These are phyloP conservation scores for Jacaranda mimosifolia DNA, from an alignment of 257 asterid genomes.

Conservation along the genomic window DNA sequence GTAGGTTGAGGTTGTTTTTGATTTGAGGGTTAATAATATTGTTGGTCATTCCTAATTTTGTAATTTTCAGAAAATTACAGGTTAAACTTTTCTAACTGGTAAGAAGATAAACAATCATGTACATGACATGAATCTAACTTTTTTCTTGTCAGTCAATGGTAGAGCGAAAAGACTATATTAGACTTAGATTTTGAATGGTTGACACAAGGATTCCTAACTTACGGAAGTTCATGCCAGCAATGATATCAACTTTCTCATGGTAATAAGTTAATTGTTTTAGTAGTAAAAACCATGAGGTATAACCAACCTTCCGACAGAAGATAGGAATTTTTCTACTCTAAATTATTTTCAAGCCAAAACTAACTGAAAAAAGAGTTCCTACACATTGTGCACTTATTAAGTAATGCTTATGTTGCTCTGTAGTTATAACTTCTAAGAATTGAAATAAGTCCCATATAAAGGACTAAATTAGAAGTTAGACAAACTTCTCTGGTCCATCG, in stretches of 20 bases:
- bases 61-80: conserved; percentile 38
- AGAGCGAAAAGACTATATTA: conserved; percentile 26
- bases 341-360: neutral
- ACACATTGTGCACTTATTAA: neutral
- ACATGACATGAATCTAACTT: conserved; percentile 45
- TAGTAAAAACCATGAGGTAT: neutral
- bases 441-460: neutral
- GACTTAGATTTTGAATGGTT: conserved; percentile 20
- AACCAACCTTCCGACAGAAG: neutral
- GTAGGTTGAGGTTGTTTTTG: conserved; percentile 20
- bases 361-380: too few species aligned
- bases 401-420: too few species aligned
- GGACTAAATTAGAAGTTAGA: neutral
- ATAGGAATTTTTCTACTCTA: neutral
- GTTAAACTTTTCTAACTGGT: conserved; percentile 51
- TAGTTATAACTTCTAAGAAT: too few species aligned
- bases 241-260: conserved; percentile 28
- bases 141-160: conserved; percentile 38
- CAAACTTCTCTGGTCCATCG: neutral
- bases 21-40: conserved; percentile 13
- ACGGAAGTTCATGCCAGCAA: conserved; percentile 35
- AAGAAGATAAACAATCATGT: conserved; percentile 15
- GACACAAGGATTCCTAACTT: neutral
- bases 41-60: conserved; percentile 41
- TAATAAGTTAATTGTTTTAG: neutral